These are phyloP conservation scores for Rhododendron mucronatum DNA, from an alignment of 148 eudicot species.

Conservation along the genomic window DNA sequence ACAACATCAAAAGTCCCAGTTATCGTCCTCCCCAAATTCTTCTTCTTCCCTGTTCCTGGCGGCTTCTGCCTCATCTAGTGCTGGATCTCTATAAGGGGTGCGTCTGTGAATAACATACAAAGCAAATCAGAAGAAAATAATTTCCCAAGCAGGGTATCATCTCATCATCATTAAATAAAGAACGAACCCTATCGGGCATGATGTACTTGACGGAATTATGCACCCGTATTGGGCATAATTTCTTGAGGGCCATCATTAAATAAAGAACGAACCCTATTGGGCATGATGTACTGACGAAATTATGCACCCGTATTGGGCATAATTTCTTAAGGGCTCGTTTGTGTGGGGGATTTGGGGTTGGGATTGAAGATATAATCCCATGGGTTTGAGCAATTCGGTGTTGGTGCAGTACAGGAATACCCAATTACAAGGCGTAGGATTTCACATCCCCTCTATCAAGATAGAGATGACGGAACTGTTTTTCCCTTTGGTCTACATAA, in stretches of 20 bases:
- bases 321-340: background rate
- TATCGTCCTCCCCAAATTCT: conserved; percentile 50
- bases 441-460: background rate
- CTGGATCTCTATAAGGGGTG: conserved; percentile 21
- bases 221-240: too few species aligned
- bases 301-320: too few species aligned
- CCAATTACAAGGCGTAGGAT: background rate
- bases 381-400: background rate
- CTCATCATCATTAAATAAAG: background rate
- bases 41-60: conserved; percentile 40
- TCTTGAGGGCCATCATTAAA: too few species aligned
- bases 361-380: background rate
- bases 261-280: background rate
- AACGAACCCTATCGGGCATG: background rate
- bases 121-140: background rate
- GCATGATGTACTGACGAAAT: background rate
- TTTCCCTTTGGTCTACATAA: background rate
- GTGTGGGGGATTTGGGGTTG: background rate
- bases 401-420: background rate
- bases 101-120: conserved; percentile 34
- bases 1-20: conserved; percentile 57
- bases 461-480: background rate
- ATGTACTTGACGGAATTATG: background rate
- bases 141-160: background rate
- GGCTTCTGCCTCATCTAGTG: conserved; percentile 33